Base-by-base conservation (phyloP, 1,284 basidiomycete genomes). In the Boletus hoseneyae region DNA sequence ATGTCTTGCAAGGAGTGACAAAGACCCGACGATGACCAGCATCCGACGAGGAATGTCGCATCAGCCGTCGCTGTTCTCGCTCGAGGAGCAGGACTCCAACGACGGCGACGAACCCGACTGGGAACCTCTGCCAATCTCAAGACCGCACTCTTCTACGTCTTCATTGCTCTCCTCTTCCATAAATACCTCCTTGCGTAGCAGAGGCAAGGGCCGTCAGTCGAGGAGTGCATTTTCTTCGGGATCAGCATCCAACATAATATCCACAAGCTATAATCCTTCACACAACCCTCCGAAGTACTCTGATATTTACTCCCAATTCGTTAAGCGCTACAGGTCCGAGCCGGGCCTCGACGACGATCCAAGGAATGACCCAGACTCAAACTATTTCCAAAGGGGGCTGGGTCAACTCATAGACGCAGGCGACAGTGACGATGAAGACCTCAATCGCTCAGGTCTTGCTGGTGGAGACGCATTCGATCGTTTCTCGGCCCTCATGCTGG, bases 361-460 rank as follows among this genome's bases (percentile, higher is more conserved):
- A 25, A 77, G 83, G 49, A 80, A 81, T 60, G 87, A 89, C 62
- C 83, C 84, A 19, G 86, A 89, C 62, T 82, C 76, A 55, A 83
- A 87, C 59, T 87, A 85, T 64, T 86, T 85, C 66, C 82, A 87
- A 59, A 75, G 79, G 40, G 86, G 85, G 11, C 70, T 86, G 9
- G 86, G 83, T 2, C 82, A 86, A 57, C 74, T 89, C 12, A 73
- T 79, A 37, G 87, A 90, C 59, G 80, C 76, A 16, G 85, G 80
- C 3, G 87, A 90, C 54, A 89, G 83, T 57, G 86, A 87, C 45
- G 89, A 92, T 55, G 87, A 89, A 56, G 83, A 85, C 44, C 60
- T 73, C 40, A 68, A 66, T 49, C 75, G 73, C 39, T 60, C 70
- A 13, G 67, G 72, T 51, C 65, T 73, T 48, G 70, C 66, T 42